Evolutionary conservation across 768 basidiomycete genomes (phyloP).

Genomic region (Boletus reticuloceps): DNA sequence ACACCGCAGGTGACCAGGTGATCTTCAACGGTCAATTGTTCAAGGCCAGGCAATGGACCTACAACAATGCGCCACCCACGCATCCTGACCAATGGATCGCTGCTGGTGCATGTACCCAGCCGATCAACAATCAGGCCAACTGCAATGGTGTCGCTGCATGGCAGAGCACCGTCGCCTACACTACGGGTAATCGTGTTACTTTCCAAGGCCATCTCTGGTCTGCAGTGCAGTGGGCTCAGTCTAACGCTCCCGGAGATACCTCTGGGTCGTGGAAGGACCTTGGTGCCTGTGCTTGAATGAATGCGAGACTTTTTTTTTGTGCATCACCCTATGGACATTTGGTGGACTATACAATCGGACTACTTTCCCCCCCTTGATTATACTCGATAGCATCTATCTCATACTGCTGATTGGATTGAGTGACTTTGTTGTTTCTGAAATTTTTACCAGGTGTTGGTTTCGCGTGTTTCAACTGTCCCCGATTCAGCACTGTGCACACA

Average conservation of each 20-base stretch:
- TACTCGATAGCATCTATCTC: too few species aligned
- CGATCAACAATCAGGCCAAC: constrained; percentile 21
- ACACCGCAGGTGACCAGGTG: constrained; percentile 17
- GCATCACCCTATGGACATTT: too few species aligned
- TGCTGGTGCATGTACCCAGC: constrained; percentile 13
- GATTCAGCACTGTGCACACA: too few species aligned
- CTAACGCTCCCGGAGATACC: constrained; percentile 23
- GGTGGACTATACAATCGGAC: too few species aligned
- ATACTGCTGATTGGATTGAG: too few species aligned
- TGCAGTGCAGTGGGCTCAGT: constrained; percentile 22
- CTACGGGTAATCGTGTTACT: constrained; percentile 13
- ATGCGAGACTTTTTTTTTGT: not conserved
- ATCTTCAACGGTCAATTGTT: constrained; percentile 22
- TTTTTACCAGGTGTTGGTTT: too few species aligned
- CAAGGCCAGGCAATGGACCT: constrained; percentile 28
- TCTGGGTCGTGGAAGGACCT: constrained; percentile 27
- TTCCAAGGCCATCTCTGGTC: constrained; percentile 18
- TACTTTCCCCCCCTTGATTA: too few species aligned
- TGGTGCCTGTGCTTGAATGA: constrained; percentile 18
- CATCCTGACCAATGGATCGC: constrained; percentile 19
- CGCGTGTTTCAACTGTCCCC: too few species aligned
- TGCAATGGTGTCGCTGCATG: constrained; percentile 22
- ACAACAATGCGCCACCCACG: constrained; percentile 13
- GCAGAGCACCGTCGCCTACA: constrained; percentile 16
- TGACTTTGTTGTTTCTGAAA: too few species aligned